These are phyloP conservation scores for Paraphoma chrysanthemicola DNA, from an alignment of 2,329 filamentous ascomycete species.

Conservation along the genomic window DNA sequence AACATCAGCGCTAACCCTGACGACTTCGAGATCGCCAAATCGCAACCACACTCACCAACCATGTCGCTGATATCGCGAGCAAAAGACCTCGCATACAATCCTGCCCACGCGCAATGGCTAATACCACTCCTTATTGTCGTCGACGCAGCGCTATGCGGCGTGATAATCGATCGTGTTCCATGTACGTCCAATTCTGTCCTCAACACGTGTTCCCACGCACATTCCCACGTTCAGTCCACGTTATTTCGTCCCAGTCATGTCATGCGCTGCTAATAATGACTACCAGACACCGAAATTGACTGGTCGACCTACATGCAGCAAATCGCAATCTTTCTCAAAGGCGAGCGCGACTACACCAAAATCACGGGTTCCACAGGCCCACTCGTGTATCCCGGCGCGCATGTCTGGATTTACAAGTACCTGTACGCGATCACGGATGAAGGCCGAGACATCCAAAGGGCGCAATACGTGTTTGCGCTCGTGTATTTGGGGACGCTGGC, in stretches of 20 bases:
- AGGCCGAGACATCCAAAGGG: constrained; percentile 76
- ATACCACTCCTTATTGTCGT: constrained; percentile 70
- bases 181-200: constrained; percentile 63
- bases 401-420: constrained; percentile 87
- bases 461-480: constrained; percentile 82
- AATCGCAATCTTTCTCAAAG: constrained; percentile 76
- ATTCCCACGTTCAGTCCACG: not conserved
- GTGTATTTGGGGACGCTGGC: constrained; percentile 79
- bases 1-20: constrained; percentile 14
- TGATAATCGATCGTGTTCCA: constrained; percentile 81
- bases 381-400: constrained; percentile 90
- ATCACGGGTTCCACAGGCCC: constrained; percentile 91
- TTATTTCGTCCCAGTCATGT: no score
- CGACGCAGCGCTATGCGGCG: constrained; percentile 74
- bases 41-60: constrained; percentile 10
- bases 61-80: constrained; percentile 49
- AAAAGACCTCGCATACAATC: constrained; percentile 57
- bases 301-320: constrained; percentile 98
- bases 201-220: not conserved
- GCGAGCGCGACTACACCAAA: constrained; percentile 86
- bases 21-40: not conserved
- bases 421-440: constrained; percentile 80
- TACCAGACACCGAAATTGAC: constrained; percentile 92
- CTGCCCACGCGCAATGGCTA: constrained; percentile 67
- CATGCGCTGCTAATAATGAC: no score